Conservation (phyloP, 257 asterid species). For the Pogostemon cablin region DNA sequence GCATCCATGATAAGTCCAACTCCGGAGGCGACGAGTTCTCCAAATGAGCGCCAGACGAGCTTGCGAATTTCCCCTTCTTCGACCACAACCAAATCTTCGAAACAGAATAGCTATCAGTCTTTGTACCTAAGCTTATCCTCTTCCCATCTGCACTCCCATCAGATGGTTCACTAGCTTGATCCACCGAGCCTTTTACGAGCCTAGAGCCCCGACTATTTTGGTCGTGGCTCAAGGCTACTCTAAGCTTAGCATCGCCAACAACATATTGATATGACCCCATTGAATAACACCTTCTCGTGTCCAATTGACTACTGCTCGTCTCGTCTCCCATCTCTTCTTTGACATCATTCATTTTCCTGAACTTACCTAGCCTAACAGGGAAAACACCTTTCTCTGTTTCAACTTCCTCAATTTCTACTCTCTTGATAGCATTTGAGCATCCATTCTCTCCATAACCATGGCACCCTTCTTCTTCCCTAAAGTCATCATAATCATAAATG, state of each 20-base stretch:
- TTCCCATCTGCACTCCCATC: slow-evolving; percentile 51
- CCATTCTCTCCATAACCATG: slow-evolving; percentile 29
- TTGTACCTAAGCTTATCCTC: slow-evolving; percentile 58
- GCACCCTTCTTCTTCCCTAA: slow-evolving; percentile 38
- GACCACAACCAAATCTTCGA: slow-evolving; percentile 95
- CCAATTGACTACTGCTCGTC: slow-evolving; percentile 57
- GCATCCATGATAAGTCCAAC: slow-evolving; percentile 44
- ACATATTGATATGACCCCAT: slow-evolving; percentile 79
- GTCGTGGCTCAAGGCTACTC: slow-evolving; percentile 54
- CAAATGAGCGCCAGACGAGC: slow-evolving; percentile 45
- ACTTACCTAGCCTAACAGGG: slow-evolving; percentile 64
- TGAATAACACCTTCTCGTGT: slow-evolving; percentile 75
- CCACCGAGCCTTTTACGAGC: slow-evolving; percentile 27
- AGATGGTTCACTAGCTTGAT: slow-evolving; percentile 20
- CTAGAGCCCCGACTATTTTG: slow-evolving; percentile 22
- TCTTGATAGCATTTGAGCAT: slow-evolving; percentile 29
- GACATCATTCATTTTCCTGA: slow-evolving; percentile 45
- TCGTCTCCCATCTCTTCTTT: slow-evolving; percentile 46
- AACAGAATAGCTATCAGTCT: slow-evolving; percentile 75
- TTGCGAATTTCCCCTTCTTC: slow-evolving; percentile 57
- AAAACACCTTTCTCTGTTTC: slow-evolving; percentile 35
- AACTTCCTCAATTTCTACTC: slow-evolving; percentile 39
- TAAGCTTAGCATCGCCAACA: slow-evolving; percentile 60
- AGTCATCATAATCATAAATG: slow-evolving; percentile 37
- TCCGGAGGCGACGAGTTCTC: slow-evolving; percentile 38